These are phyloP conservation scores for Rubia occidens DNA, from an alignment of 305 asterid genomes.

Conservation along the genomic window DNA sequence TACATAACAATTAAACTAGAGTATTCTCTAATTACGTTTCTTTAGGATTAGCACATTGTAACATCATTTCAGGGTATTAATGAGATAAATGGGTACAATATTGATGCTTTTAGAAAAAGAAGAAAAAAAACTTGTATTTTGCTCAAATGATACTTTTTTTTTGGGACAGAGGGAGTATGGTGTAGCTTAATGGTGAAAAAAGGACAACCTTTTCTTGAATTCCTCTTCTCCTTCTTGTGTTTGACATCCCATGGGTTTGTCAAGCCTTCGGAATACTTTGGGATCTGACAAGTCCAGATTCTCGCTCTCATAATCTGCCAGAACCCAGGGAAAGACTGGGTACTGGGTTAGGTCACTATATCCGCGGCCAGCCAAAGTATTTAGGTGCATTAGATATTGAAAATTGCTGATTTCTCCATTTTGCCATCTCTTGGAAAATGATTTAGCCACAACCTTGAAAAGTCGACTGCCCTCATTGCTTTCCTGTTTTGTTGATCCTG, in stretches of 20 bases:
- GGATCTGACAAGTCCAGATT: constrained; percentile 73
- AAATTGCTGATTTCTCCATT: constrained; percentile 99
- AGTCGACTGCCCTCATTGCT: constrained; percentile 92
- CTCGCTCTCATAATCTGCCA: constrained; percentile 94
- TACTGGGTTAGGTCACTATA: constrained; percentile 99
- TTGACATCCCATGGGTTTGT: constrained; percentile 98
- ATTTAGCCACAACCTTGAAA: constrained; percentile 87
- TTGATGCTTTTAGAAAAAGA: too few species aligned
- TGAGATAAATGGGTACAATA: not conserved
- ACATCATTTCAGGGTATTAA: not conserved
- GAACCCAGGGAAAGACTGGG: constrained; percentile 98
- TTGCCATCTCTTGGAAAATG: constrained; percentile 99
- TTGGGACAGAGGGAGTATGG: too few species aligned
- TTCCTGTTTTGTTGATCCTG: constrained; percentile 87
- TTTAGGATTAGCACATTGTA: not conserved
- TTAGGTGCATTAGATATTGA: constrained; percentile 98
- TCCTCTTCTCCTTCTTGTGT: constrained; percentile 94
- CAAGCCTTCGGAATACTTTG: constrained; percentile 79
- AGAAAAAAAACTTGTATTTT: too few species aligned
- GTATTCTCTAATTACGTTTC: not conserved
- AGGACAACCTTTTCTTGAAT: constrained; percentile 76
- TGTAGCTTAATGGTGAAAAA: constrained; percentile 8
- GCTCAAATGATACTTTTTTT: too few species aligned
- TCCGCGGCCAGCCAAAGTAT: constrained; percentile 99
- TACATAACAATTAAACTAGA: not conserved